Evolutionary conservation across 768 basidiomycete species (phyloP).

Genomic region (Panaeolus cyanescens): DNA sequence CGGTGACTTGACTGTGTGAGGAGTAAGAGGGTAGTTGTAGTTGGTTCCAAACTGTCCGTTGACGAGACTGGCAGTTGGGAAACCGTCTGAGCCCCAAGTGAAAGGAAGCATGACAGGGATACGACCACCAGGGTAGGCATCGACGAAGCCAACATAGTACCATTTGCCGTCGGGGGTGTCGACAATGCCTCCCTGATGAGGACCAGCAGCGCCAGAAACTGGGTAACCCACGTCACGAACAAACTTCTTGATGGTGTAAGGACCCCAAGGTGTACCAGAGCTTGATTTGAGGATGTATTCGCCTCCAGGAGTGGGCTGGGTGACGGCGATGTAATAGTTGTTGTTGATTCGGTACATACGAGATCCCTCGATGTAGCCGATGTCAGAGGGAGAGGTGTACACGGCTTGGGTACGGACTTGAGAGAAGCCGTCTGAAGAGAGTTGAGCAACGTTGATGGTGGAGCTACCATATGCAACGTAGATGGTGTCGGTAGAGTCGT

Average conservation of each 20-base stretch:
- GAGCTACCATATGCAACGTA: not conserved
- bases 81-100: not conserved
- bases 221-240: not conserved
- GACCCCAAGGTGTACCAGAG: not conserved
- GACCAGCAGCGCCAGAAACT: not conserved
- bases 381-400: not conserved
- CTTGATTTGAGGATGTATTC: not conserved
- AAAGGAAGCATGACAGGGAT: not conserved
- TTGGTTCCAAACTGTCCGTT: not conserved
- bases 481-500: not conserved
- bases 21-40: not conserved
- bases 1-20: not conserved
- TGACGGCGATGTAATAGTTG: not conserved
- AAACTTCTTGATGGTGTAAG: slow-evolving; percentile 1
- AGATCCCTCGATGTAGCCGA: not conserved
- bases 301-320: not conserved
- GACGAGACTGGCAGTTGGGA: not conserved
- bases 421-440: not conserved
- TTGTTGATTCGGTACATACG: slow-evolving; percentile 1
- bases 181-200: not conserved
- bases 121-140: not conserved
- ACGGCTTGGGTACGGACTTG: not conserved
- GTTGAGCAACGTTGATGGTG: not conserved
- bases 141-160: not conserved
- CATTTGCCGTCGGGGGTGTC: not conserved